These are phyloP conservation scores for Nakazawaea laoshanensis DNA, from an alignment of 805 yeast species.

Conservation along the genomic window DNA sequence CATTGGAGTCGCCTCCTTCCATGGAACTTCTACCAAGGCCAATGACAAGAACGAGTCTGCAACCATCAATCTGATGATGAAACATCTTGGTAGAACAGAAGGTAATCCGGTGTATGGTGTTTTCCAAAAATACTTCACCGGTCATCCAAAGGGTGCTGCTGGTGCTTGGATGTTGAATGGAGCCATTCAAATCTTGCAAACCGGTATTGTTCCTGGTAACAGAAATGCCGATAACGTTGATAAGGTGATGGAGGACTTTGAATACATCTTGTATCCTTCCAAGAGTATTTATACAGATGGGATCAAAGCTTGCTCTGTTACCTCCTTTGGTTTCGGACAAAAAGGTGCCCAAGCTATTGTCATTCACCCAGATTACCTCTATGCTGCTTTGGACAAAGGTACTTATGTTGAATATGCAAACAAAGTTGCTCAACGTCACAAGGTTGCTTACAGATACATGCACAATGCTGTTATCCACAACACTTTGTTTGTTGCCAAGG, in stretches of 20 bases:
- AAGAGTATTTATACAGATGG: conserved; percentile 93
- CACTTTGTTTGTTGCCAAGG: conserved; percentile 88
- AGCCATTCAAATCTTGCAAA: conserved; percentile 83
- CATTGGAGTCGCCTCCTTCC: conserved; percentile 95
- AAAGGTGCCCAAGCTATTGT: conserved; percentile 96
- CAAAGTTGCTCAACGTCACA: conserved; percentile 75
- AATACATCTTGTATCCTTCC: conserved; percentile 89
- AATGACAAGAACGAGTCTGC: conserved; percentile 97
- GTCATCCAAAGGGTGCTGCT: conserved; percentile 99
- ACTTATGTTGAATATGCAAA: conserved; percentile 64
- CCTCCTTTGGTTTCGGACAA: conserved; percentile 99
- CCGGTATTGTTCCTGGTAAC: conserved; percentile 97
- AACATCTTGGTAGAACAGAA: conserved; percentile 90
- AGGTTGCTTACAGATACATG: conserved; percentile 87
- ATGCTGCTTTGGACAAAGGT: conserved; percentile 64
- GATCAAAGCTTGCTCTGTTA: conserved; percentile 91
- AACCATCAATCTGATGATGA: conserved; percentile 86
- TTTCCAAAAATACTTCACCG: conserved; percentile 97
- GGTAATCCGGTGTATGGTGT: conserved; percentile 98
- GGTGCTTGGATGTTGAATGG: conserved; percentile 99
- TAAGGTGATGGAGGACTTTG: conserved; percentile 69
- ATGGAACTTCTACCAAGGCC: conserved; percentile 98
- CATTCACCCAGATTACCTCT: conserved; percentile 89
- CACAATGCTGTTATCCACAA: conserved; percentile 90
- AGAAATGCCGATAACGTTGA: conserved; percentile 98